These are phyloP conservation scores for Candida boidinii DNA, from an alignment of 805 yeast genomes.

Conservation along the genomic window DNA sequence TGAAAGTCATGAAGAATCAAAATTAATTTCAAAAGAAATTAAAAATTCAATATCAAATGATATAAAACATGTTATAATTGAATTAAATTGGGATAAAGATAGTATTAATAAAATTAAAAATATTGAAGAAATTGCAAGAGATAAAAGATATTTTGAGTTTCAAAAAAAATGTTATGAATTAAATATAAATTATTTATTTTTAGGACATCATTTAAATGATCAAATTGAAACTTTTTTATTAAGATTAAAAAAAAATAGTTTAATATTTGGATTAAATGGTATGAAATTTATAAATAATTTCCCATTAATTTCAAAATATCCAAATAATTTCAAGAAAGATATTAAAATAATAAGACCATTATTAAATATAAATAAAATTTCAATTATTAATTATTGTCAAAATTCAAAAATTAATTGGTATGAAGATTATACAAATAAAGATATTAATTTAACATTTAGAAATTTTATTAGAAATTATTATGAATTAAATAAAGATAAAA, in stretches of 20 bases:
- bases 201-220: slow-evolving; percentile 69
- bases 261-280: slow-evolving; percentile 53
- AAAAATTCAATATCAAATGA: slow-evolving; percentile 19
- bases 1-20: slow-evolving; percentile 44
- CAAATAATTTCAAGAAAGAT: slow-evolving; percentile 2
- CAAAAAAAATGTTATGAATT: slow-evolving; percentile 28
- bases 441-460: slow-evolving; percentile 45
- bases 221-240: slow-evolving; percentile 62
- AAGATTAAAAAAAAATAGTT: slow-evolving; percentile 37
- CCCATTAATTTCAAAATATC: background rate
- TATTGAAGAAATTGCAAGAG: slow-evolving; percentile 56
- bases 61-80: slow-evolving; percentile 11
- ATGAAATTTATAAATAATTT: slow-evolving; percentile 21
- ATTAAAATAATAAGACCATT: slow-evolving; percentile 43
- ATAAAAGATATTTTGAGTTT: slow-evolving; percentile 39
- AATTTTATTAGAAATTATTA: slow-evolving; percentile 40
- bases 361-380: slow-evolving; percentile 33
- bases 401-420: slow-evolving; percentile 43
- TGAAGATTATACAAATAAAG: slow-evolving; percentile 60
- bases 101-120: slow-evolving; percentile 10
- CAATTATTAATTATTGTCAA: slow-evolving; percentile 38
- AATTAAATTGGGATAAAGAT: slow-evolving; percentile 7
- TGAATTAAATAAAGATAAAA: slow-evolving; percentile 3
- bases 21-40: slow-evolving; percentile 17
- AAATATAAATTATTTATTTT: slow-evolving; percentile 30